These are phyloP conservation scores for Pythium rhizo-oryzae DNA, from an alignment of 352 stramenopile genomes.

Conservation along the genomic window DNA sequence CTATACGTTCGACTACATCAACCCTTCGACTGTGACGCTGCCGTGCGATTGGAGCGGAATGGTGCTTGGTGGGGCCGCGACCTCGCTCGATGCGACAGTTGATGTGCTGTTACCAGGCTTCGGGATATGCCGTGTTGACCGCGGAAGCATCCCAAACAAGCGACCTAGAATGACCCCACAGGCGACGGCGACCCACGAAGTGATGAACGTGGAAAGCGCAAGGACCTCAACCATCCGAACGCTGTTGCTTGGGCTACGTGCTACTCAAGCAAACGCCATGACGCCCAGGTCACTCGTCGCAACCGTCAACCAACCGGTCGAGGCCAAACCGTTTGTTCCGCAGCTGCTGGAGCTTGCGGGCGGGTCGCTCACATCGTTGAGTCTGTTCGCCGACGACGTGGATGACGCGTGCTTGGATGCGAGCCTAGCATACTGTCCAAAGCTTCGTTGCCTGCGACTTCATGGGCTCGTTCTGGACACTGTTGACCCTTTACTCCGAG, in stretches of 20 bases:
- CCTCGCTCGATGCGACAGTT: not conserved
- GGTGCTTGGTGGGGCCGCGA: not conserved
- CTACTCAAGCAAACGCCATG: not conserved
- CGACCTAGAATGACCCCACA: not conserved
- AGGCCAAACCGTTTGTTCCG: conserved; percentile 2
- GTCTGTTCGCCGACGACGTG: not conserved
- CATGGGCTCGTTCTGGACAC: not conserved
- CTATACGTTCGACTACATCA: not conserved
- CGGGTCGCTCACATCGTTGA: not conserved
- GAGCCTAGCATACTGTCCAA: conserved; percentile 1
- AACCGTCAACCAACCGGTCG: not conserved
- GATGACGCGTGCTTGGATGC: conserved; percentile 6
- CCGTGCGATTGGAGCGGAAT: conserved; percentile 9
- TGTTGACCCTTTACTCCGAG: conserved; percentile 6
- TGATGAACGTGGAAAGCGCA: not conserved
- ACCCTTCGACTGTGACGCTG: not conserved
- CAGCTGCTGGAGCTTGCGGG: conserved; percentile 8
- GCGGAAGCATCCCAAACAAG: conserved; percentile 8
- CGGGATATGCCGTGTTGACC: conserved; percentile 9
- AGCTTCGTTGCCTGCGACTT: conserved; percentile 4
- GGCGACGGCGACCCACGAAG: not conserved
- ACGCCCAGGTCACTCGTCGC: not conserved
- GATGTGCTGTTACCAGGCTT: conserved; percentile 18
- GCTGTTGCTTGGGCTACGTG: conserved; percentile 5
- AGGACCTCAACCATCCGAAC: not conserved